Conservation (phyloP, 2,329 filamentous ascomycete species). For the Ophiostoma himal-ulmi region DNA sequence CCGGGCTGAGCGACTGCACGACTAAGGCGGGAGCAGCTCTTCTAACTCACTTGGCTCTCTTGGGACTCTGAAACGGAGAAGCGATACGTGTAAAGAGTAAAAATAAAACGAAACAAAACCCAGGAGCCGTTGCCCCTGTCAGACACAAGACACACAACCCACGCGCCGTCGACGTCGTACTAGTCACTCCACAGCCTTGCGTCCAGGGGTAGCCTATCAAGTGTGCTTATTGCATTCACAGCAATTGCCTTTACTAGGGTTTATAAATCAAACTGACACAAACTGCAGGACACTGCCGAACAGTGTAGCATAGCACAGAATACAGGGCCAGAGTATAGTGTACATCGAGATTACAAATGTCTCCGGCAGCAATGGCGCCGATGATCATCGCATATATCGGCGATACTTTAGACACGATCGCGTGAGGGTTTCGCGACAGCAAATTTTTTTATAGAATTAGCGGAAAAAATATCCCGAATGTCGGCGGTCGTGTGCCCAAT, state of each 20-base stretch:
- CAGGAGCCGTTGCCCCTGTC: background rate
- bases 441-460: background rate
- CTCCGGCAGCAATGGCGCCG: background rate
- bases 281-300: too few relatives aligned
- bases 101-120: background rate
- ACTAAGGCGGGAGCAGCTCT: too few relatives aligned
- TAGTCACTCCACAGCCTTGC: slow-evolving; percentile 4
- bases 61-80: too few relatives aligned
- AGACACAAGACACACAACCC: background rate
- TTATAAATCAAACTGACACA: too few relatives aligned
- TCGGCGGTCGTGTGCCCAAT: background rate
- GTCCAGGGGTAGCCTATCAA: background rate
- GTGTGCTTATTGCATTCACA: too few relatives aligned
- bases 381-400: background rate
- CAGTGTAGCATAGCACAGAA: background rate
- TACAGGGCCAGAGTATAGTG: background rate
- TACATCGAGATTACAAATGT: background rate
- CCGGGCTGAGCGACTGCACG: background rate
- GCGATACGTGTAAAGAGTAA: background rate
- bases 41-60: too few relatives aligned
- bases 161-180: background rate
- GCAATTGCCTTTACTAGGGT: too few relatives aligned
- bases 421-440: too few relatives aligned
- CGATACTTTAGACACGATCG: background rate
- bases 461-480: background rate